Conservation (phyloP, 352 stramenopile genomes). For the Globisporangium camurandrum region DNA sequence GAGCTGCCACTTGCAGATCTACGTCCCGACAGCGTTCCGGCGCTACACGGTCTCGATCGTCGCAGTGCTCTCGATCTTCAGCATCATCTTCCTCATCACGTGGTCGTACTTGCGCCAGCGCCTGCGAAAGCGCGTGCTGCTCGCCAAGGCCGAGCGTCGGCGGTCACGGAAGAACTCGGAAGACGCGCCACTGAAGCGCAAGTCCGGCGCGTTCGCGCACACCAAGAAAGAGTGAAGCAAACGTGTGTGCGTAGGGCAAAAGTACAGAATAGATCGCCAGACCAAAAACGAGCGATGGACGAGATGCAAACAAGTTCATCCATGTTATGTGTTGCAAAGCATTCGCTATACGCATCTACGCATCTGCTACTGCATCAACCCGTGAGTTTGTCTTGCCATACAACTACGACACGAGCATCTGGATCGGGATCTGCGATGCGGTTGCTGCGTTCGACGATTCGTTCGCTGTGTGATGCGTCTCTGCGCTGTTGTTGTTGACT, state of each 20-base stretch:
- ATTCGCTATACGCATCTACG: background rate
- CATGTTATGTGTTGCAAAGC: background rate
- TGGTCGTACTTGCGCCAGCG: constrained; percentile 86
- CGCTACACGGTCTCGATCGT: constrained; percentile 78
- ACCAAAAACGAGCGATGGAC: no score
- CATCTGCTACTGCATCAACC: background rate
- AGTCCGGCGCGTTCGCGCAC: constrained; percentile 48
- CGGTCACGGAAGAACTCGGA: constrained; percentile 74
- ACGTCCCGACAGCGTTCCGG: constrained; percentile 84
- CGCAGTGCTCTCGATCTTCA: constrained; percentile 58
- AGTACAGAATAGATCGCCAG: no score
- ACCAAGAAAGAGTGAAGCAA: constrained; percentile 53
- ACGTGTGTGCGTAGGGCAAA: no score
- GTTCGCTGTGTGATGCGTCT: background rate
- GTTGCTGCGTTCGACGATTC: constrained; percentile 3
- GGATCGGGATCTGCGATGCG: constrained; percentile 47
- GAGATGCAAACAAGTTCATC: background rate
- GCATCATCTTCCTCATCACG: constrained; percentile 53
- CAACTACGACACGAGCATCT: constrained; percentile 62
- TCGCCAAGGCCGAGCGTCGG: constrained; percentile 89
- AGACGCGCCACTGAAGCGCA: constrained; percentile 32
- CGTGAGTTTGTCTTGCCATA: background rate
- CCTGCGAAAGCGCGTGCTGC: constrained; percentile 62
- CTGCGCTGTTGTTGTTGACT: background rate
- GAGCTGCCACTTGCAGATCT: constrained; percentile 94